These are phyloP conservation scores for Cryptococcus floricola DNA, from an alignment of 1,284 basidiomycete genomes.

Conservation along the genomic window DNA sequence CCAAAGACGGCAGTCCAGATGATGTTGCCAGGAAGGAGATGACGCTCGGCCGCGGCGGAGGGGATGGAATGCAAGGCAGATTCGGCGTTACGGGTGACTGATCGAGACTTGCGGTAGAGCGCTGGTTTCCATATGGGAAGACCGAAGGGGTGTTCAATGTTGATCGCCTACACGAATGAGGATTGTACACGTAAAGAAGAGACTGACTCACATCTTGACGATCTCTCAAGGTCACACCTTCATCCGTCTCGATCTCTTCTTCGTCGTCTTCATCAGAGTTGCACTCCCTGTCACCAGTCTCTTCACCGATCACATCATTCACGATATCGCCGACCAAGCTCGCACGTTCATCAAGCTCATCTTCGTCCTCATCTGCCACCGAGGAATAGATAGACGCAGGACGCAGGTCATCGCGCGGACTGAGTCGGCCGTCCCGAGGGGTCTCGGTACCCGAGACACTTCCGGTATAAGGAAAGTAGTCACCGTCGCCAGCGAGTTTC, in stretches of 20 bases:
- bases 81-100: conserved; percentile 93
- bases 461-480: conserved; percentile 24
- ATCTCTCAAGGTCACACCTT: conserved; percentile 86
- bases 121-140: conserved; percentile 99
- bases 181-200: neutral
- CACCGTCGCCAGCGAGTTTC: conserved; percentile 7
- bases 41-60: conserved; percentile 84
- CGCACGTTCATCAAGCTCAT: conserved; percentile 18
- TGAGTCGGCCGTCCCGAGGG: conserved; percentile 21
- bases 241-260: conserved; percentile 52
- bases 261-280: conserved; percentile 27
- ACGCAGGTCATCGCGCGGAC: conserved; percentile 21
- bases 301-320: conserved; percentile 29
- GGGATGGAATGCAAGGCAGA: conserved; percentile 87
- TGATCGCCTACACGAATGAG: conserved; percentile 60
- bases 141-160: conserved; percentile 98
- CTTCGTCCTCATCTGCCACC: conserved; percentile 30
- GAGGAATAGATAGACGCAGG: conserved; percentile 26
- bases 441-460: conserved; percentile 24
- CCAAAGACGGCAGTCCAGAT: conserved; percentile 85
- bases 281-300: conserved; percentile 15
- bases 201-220: conserved; percentile 73
- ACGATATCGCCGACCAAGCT: conserved; percentile 31
- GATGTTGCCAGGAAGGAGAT: conserved; percentile 86
- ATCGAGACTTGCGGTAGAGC: conserved; percentile 95